These are phyloP conservation scores for Sophora flavescens DNA, from an alignment of 306 rosid genomes.

Conservation along the genomic window DNA sequence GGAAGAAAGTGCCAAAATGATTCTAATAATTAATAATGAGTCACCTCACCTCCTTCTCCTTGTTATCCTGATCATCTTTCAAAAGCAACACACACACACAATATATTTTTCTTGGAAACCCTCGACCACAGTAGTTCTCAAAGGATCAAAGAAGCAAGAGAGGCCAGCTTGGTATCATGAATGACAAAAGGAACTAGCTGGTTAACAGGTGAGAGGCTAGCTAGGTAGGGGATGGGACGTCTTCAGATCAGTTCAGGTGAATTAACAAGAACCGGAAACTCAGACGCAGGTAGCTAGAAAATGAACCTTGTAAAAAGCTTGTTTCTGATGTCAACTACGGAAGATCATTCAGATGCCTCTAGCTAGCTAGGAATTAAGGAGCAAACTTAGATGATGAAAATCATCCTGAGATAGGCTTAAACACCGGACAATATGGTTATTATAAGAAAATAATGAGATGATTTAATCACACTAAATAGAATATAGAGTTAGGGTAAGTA, in stretches of 20 bases:
- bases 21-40: slow-evolving; percentile 7
- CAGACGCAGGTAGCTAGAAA: slow-evolving; percentile 28
- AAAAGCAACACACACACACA: too few relatives aligned
- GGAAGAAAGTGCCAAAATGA: not conserved
- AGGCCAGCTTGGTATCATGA: not conserved
- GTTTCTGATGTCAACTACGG: slow-evolving; percentile 4
- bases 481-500: slow-evolving; percentile 29
- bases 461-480: slow-evolving; percentile 31
- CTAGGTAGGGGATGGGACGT: too few relatives aligned
- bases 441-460: slow-evolving; percentile 28
- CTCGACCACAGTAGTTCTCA: not conserved
- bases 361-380: slow-evolving; percentile 8
- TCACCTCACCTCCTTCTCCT: not conserved
- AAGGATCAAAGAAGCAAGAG: not conserved
- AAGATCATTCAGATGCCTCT: not conserved
- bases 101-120: too few relatives aligned
- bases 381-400: slow-evolving; percentile 9
- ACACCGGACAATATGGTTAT: slow-evolving; percentile 31
- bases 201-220: too few relatives aligned
- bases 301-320: not conserved
- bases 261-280: slow-evolving; percentile 31
- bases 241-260: not conserved
- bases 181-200: too few relatives aligned
- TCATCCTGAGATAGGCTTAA: slow-evolving; percentile 3
- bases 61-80: not conserved